A percentile compares a stretch with the other conserved stretches of the same genome.
Conservation (phyloP, 495 filamentous ascomycete species). For the Xylaria castorea region DNA sequence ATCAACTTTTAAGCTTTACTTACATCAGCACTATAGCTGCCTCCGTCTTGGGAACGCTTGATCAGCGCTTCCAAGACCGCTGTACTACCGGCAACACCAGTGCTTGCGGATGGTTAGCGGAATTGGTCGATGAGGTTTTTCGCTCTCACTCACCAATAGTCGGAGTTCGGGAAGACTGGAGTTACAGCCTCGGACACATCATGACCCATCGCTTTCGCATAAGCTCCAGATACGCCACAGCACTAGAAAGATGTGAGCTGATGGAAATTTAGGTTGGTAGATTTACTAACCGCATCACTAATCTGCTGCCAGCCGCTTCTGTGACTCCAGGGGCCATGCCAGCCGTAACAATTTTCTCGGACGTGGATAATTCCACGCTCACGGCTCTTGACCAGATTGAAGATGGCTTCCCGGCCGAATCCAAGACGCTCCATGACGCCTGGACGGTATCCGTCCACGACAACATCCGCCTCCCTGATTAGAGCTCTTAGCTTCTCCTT, state of each 20-base stretch:
- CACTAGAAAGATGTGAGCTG: slow-evolving; percentile 25
- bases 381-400: slow-evolving; percentile 52
- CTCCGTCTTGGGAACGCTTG: slow-evolving; percentile 56
- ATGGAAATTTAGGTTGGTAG: background rate
- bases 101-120: slow-evolving; percentile 15
- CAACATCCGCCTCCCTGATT: slow-evolving; percentile 58
- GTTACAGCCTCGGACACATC: slow-evolving; percentile 55
- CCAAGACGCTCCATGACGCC: slow-evolving; percentile 57
- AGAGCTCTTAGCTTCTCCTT: slow-evolving; percentile 50
- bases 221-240: slow-evolving; percentile 56
- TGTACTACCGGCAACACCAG: slow-evolving; percentile 46
- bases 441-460: slow-evolving; percentile 60
- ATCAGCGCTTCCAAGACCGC: slow-evolving; percentile 59
- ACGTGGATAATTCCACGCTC: slow-evolving; percentile 53
- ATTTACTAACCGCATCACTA: slow-evolving; percentile 46
- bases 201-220: slow-evolving; percentile 62
- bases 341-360: slow-evolving; percentile 63
- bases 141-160: slow-evolving; percentile 52
- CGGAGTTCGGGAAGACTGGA: slow-evolving; percentile 67
- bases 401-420: slow-evolving; percentile 52
- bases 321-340: slow-evolving; percentile 55
- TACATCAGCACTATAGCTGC: slow-evolving; percentile 57
- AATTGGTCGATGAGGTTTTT: background rate
- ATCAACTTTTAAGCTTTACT: background rate
- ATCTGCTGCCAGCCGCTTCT: slow-evolving; percentile 63